Conservation (phyloP, 225 moss, liverwort and hornwort species). For the Marchantia polymorpha region DNA sequence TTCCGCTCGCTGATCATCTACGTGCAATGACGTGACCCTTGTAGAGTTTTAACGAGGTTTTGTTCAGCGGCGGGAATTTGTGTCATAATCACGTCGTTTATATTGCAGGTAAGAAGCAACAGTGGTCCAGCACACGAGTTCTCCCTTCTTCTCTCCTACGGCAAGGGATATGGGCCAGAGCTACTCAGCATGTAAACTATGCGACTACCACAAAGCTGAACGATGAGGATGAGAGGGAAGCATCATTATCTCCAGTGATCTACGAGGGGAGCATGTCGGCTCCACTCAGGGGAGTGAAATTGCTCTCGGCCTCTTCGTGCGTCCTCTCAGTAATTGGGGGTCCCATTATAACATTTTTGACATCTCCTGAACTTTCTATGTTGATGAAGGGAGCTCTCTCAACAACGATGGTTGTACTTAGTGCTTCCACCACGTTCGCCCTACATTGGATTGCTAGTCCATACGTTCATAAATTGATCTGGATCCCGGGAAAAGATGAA, state of each 20-base stretch:
- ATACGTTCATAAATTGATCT: conserved; percentile 66
- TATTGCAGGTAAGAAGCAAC: conserved; percentile 63
- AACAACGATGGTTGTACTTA: conserved; percentile 62
- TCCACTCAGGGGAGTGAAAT: conserved; percentile 81
- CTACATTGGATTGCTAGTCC: conserved; percentile 86
- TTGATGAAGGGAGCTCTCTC: conserved; percentile 69
- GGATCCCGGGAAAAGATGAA: conserved; percentile 64
- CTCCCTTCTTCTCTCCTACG: conserved; percentile 34
- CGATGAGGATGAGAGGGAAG: conserved; percentile 35
- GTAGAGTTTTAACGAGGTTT: not conserved
- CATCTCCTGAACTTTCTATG: conserved; percentile 61
- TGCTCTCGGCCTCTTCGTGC: conserved; percentile 83
- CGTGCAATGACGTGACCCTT: not conserved
- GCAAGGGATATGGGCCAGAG: conserved; percentile 63
- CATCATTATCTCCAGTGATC: conserved; percentile 56
- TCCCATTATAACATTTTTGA: conserved; percentile 72
- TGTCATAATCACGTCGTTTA: too few relatives aligned
- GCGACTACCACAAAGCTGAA: not conserved
- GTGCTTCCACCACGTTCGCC: conserved; percentile 75
- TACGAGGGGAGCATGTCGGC: conserved; percentile 88
- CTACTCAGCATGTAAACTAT: conserved; percentile 37
- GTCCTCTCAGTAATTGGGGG: conserved; percentile 74
- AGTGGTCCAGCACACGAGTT: conserved; percentile 33
- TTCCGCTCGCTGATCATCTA: not conserved
- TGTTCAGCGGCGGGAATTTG: not conserved